Percentiles rank a stretch among this genome's conserved stretches.
phyloP scores from a whole-genome alignment of 2,329 filamentous ascomycete genomes.

The Colletotrichum spinosum region DNA sequence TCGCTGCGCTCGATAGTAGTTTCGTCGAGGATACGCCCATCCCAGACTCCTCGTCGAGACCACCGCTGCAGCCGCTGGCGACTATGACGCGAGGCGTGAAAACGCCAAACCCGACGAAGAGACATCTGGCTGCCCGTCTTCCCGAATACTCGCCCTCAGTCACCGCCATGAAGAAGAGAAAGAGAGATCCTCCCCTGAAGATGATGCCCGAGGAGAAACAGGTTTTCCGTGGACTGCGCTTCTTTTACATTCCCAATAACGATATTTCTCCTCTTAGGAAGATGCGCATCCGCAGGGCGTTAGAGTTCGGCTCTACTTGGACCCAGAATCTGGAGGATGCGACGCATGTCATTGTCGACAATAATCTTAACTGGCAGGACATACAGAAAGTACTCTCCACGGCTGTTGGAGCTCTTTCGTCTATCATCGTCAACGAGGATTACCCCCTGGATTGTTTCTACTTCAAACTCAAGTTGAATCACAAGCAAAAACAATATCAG shows the following conservation, averaged over 20 bases:
- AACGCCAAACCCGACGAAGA: conserved; percentile 44
- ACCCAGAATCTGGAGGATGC: conserved; percentile 68
- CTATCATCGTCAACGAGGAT: conserved; percentile 72
- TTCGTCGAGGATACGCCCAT: conserved; percentile 48
- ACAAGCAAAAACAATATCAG: conserved; percentile 68
- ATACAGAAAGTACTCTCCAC: conserved; percentile 67
- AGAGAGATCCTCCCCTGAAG: conserved; percentile 54
- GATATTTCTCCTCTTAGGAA: conserved; percentile 76
- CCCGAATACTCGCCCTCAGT: conserved; percentile 31
- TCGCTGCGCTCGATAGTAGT: conserved; percentile 35
- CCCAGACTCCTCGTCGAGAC: conserved; percentile 40
- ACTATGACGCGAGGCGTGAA: conserved; percentile 42
- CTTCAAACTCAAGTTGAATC: conserved; percentile 68
- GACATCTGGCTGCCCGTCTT: conserved; percentile 25
- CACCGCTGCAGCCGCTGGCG: conserved; percentile 25
- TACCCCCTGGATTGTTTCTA: conserved; percentile 78
- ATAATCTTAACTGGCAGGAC: conserved; percentile 71
- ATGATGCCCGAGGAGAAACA: conserved; percentile 63
- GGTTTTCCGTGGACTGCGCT: conserved; percentile 70
- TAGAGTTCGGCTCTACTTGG: conserved; percentile 82
- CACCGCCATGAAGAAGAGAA: conserved; percentile 57
- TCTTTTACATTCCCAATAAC: conserved; percentile 86
- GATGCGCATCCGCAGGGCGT: conserved; percentile 78
- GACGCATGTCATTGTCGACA: conserved; percentile 86
- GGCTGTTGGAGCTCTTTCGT: conserved; percentile 42